phyloP scores from a whole-genome alignment of 176 grass and related monocot species.

The Zea mays region DNA sequence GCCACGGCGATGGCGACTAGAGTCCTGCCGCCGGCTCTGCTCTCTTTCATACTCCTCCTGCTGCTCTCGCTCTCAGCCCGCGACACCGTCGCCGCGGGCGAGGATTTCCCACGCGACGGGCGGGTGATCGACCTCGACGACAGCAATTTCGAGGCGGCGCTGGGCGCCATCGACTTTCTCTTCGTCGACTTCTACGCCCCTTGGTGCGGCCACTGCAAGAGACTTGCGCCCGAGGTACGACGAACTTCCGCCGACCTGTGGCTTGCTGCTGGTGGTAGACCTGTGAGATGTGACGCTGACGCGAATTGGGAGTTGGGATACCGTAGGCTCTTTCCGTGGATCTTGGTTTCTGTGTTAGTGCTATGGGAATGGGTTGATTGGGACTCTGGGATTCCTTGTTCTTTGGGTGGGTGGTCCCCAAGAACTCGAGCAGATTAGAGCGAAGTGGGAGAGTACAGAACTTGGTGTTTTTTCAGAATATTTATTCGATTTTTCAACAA shows the following conservation, averaged over 20 bases:
- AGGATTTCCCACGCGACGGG: slow-evolving; percentile 71
- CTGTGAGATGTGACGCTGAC: slow-evolving; percentile 25
- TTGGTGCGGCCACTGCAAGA: slow-evolving; percentile 95
- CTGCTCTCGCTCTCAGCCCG: slow-evolving; percentile 36
- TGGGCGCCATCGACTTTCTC: slow-evolving; percentile 72
- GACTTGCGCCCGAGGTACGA: slow-evolving; percentile 81
- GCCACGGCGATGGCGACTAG: slow-evolving; percentile 39
- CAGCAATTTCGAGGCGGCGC: slow-evolving; percentile 74
- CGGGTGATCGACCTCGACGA: slow-evolving; percentile 90
- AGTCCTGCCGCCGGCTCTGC: slow-evolving; percentile 25
- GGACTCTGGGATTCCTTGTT: slow-evolving; percentile 10
- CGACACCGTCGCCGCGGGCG: slow-evolving; percentile 12
- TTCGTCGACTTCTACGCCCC: slow-evolving; percentile 98
- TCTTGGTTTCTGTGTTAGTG: slow-evolving; percentile 32
- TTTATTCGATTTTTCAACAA: too few species aligned
- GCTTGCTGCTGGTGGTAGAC: not conserved
- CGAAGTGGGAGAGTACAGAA: not conserved
- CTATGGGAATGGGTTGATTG: not conserved
- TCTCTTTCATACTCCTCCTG: slow-evolving; percentile 20
- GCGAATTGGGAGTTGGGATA: slow-evolving; percentile 30
- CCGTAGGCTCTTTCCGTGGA: slow-evolving; percentile 19
- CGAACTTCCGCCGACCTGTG: not conserved
- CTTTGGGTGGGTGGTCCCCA: slow-evolving; percentile 15
- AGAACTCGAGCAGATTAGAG: slow-evolving; percentile 32
- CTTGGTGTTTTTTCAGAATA: too few species aligned